Base-by-base conservation (phyloP, 306 rosid species). In the Corylus heterophylla region DNA sequence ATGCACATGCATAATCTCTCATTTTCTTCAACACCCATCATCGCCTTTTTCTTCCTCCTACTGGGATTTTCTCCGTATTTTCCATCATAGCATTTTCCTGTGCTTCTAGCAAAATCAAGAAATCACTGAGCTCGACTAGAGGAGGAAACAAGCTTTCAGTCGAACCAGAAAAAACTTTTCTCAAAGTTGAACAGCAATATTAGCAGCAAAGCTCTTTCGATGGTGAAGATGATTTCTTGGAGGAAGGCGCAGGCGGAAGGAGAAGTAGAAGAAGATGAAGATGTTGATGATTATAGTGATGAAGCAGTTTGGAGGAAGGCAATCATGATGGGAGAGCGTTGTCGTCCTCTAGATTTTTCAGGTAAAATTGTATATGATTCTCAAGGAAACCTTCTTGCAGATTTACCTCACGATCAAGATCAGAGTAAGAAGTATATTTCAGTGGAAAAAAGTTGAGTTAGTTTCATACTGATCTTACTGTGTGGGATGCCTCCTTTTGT, bases 271-370 rank as follows among this genome's bases (percentile, higher is more conserved):
- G 79, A 37, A 18, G 54, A 20, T 6, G 50, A 71, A 0, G 71
- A 71, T 0, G 76, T 17, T 59, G 63, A 61, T 45, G 55, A 71
- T 5, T 72, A 73, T 4, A 78, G 56, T 0, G 89, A 87, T 16
- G 91, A 90, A 72, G 90, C 80, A 9, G 77, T 92, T 1, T 90
- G 97, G 97, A 92, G 81, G 88, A 92, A 92, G 86, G 83, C 86
- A 54, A 92, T 92, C 76, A 84, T 92, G 70, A 87, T 71, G 88
- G 97, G 97, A 4, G 94, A 90, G 77, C 77, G 86, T 73, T 92
- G 97, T 79, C 92, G 91, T 61, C 97, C 94, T 11, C 61, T 90
- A 0, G 86, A 88, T 71, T 87, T 84, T 75, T 91, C 96, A 0
- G 91, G 88, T 4, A 82, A 85, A 12, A 82, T 79, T 74, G 74